Evolutionary conservation across 768 basidiomycete species (phyloP), one percentile per base, ranked within the genome.

Genomic region (Chalciporus pseudorubinellus): DNA sequence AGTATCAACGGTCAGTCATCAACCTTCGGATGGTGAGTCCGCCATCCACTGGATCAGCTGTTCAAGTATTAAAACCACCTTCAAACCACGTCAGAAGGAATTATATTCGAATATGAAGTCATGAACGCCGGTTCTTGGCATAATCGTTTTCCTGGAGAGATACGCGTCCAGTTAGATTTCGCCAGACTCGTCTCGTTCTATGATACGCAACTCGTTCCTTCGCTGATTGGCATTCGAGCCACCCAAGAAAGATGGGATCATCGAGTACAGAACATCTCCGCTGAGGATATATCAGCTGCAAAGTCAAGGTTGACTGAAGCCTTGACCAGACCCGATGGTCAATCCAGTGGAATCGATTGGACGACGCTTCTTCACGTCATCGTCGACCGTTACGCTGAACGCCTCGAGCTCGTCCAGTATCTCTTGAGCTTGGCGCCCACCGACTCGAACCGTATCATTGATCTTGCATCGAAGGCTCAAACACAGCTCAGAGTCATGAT

Each of bases 311-410:
- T 60, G 21, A 44, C 28, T 5, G 49, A 53, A 14, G 33, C 12
- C 11, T 14, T 60, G 28, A 28, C 24, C 20, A 33, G 49, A 8
- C 40, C 56, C 20, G 31, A 28, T 7, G 22, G 20, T 5, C 48
- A 38, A 12, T 49, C 52, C 1, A 74, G 69, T 44, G 69, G 67
- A 0, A 49, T 78, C 3, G 76, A 80, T 55, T 79, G 79, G 78
- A 58, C 59, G 22, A 64, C 67, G 3, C 60, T 77, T 31, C 55
- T 70, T 12, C 65, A 68, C 10, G 66, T 71, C 26, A 59, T 78
- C n/a, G 62, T 68, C 4, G 68, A 77, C 39, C 73, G 77, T 7
- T 76, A 74, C 46, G 67, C 66, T 6, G 70, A 68, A 16, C 62
- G 78, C n/a, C 62, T 81, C 12, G 73, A 78, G 47, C 51, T 71